Evolutionary conservation across 768 basidiomycete species (phyloP).

Genomic region (Suillus fuscotomentosus): DNA sequence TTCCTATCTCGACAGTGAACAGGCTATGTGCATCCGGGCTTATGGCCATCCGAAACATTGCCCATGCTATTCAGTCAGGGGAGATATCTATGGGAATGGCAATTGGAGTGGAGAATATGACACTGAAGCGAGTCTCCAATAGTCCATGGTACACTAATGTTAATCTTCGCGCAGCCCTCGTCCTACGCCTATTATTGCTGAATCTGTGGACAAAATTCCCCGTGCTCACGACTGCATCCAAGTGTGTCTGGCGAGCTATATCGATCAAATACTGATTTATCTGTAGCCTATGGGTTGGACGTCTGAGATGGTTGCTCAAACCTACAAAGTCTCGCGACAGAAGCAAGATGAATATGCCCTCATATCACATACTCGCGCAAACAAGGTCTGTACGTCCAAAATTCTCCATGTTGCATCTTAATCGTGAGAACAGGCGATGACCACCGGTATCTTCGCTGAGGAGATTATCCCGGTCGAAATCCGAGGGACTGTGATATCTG

Average conservation of each 20-base stretch:
- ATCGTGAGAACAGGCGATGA: conserved; percentile 47
- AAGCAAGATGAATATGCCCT: conserved; percentile 90
- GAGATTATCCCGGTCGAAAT: conserved; percentile 90
- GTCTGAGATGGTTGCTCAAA: conserved; percentile 84
- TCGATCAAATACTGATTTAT: neutral
- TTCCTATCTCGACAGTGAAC: conserved; percentile 91
- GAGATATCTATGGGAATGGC: conserved; percentile 89
- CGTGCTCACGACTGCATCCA: conserved; percentile 77
- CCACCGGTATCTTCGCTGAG: conserved; percentile 70
- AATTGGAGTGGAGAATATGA: conserved; percentile 82
- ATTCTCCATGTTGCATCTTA: conserved; percentile 2
- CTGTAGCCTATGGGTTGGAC: conserved; percentile 93
- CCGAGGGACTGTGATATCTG: conserved; percentile 60
- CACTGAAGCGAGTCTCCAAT: conserved; percentile 54
- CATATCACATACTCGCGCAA: conserved; percentile 82
- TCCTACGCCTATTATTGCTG: conserved; percentile 67
- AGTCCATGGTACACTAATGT: neutral
- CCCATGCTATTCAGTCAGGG: conserved; percentile 79
- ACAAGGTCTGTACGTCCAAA: conserved; percentile 39
- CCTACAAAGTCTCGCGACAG: conserved; percentile 72
- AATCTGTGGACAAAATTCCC: conserved; percentile 53
- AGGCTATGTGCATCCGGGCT: conserved; percentile 92
- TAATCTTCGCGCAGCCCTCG: conserved; percentile 50
- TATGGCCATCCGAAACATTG: conserved; percentile 89
- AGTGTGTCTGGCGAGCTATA: conserved; percentile 31